Percentiles rank a stretch among this genome's conserved stretches.
Evolutionary conservation across 192 early-diverging fungal species (phyloP).

Genomic region (Rhizoclosmatium sp.): DNA sequence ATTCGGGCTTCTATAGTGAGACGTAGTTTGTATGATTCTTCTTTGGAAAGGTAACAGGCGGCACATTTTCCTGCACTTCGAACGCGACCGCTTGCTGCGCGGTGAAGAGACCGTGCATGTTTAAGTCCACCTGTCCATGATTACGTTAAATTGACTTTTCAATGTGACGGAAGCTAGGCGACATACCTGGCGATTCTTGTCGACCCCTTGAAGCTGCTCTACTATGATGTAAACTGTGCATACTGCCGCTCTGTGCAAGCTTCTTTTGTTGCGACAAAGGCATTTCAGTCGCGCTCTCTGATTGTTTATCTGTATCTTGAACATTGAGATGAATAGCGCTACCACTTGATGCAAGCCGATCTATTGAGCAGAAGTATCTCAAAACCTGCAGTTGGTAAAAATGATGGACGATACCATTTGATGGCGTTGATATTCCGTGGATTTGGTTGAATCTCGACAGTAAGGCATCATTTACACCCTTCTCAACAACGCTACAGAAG

Average conservation of each 20-base stretch:
- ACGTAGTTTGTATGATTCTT: slow-evolving; percentile 38
- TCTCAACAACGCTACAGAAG: slow-evolving; percentile 29
- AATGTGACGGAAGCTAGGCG: background rate
- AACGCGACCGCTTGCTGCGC: slow-evolving; percentile 32
- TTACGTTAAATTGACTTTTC: background rate
- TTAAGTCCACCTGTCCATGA: background rate
- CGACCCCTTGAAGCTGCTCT: slow-evolving; percentile 16
- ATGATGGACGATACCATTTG: background rate
- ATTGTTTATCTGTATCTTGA: too few species aligned
- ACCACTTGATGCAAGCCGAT: too few species aligned
- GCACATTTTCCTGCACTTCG: slow-evolving; percentile 38
- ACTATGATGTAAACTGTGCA: slow-evolving; percentile 21
- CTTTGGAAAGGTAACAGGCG: slow-evolving; percentile 37
- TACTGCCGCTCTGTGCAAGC: slow-evolving; percentile 22
- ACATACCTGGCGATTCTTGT: slow-evolving; percentile 3
- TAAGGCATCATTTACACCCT: slow-evolving; percentile 28
- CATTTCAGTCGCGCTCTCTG: background rate
- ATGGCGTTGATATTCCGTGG: slow-evolving; percentile 17
- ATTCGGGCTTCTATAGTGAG: slow-evolving; percentile 40
- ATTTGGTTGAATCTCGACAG: slow-evolving; percentile 19
- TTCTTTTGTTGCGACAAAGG: slow-evolving; percentile 10
- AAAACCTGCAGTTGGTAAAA: too few species aligned
- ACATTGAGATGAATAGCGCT: too few species aligned
- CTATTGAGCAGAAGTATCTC: too few species aligned
- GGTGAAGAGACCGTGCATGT: slow-evolving; percentile 27